Evolutionary conservation across 2,329 filamentous ascomycete species (phyloP), one percentile per base, ranked within the genome.

Genomic region (Beauveria sp.): DNA sequence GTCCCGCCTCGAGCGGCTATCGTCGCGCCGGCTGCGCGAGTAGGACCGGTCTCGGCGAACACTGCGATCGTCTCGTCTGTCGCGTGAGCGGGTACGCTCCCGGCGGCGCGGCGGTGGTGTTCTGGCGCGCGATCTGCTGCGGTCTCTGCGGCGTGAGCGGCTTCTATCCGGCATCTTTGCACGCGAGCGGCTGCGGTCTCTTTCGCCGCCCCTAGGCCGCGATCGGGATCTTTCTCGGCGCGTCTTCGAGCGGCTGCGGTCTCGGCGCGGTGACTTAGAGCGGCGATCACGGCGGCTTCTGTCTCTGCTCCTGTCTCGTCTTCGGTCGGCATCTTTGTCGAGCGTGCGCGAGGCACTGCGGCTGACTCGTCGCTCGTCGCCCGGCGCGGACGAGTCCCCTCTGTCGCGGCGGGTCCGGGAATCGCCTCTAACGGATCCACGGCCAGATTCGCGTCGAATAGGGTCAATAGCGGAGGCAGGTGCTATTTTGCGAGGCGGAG

Each of bases 381-480:
- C 66, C 26, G 55, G 58, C 10, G 64, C 45, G 5, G 65, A 65
- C 1, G 70, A 58, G 7, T 60, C 61, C 53, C 71, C 73, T 14
- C 63, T 50, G 26, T 72, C 70, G 61, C 63, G 69, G 12, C 72
- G 68, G 55, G 65, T 70, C 40, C 69, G 70, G 22, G 72, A 69
- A 64, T 69, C 64, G 65, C 75, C 79, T 7, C 70, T 63, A 22
- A 79, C 77, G 0, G 73, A 61, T 14, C 72, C 69, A 66, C 79
- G 80, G 6, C 78, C 70, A 3, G 79, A 76, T 18, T 81, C 78
- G 55, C 73, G 71, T 47, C 73, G 70, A 57, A 85, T 81, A 2
- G 83, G 83, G 60, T 84, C 79, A 62, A 86, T 86, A 34, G 83
- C 83, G 22, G 83, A 86, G 5, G 79, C 79, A 0, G 82, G 82